Conservation (phyloP, 495 filamentous ascomycete species). For the Hypoxylon rickii region DNA sequence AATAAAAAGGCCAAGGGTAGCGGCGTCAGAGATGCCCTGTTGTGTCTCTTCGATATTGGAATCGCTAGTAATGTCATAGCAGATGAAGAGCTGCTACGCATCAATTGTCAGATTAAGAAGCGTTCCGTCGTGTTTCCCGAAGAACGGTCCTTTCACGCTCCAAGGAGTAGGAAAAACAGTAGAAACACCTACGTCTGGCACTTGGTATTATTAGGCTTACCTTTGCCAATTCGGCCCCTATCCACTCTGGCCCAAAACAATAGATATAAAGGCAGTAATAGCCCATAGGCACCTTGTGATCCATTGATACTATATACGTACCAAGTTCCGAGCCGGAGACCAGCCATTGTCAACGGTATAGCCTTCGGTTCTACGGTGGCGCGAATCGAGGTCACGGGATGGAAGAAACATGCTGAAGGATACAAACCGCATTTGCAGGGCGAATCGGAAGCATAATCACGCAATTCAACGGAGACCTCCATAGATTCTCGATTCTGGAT, state of each 20-base stretch:
- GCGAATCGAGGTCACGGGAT: neutral
- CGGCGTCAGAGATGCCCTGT: slow-evolving; percentile 66
- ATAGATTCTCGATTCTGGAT: too few species aligned
- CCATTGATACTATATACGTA: slow-evolving; percentile 25
- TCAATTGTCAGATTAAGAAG: slow-evolving; percentile 56
- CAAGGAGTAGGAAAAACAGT: neutral
- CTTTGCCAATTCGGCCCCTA: neutral
- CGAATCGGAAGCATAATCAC: neutral
- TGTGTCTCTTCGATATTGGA: slow-evolving; percentile 56
- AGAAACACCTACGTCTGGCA: slow-evolving; percentile 21
- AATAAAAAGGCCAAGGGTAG: slow-evolving; percentile 39
- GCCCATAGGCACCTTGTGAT: neutral
- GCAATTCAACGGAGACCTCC: slow-evolving; percentile 19
- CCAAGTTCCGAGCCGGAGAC: neutral
- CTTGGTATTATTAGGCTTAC: slow-evolving; percentile 4
- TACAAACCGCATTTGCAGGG: neutral
- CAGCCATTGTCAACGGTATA: neutral
- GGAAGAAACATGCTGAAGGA: neutral
- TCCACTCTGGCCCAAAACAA: neutral
- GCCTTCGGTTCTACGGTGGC: neutral
- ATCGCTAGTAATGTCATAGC: slow-evolving; percentile 55
- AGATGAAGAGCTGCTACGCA: slow-evolving; percentile 58
- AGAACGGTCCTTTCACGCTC: too few species aligned
- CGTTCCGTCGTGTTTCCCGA: slow-evolving; percentile 45
- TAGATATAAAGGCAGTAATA: neutral